These are phyloP conservation scores for Cryptosporidium baileyi DNA, from an alignment of 169 alveolate species.

Conservation along the genomic window DNA sequence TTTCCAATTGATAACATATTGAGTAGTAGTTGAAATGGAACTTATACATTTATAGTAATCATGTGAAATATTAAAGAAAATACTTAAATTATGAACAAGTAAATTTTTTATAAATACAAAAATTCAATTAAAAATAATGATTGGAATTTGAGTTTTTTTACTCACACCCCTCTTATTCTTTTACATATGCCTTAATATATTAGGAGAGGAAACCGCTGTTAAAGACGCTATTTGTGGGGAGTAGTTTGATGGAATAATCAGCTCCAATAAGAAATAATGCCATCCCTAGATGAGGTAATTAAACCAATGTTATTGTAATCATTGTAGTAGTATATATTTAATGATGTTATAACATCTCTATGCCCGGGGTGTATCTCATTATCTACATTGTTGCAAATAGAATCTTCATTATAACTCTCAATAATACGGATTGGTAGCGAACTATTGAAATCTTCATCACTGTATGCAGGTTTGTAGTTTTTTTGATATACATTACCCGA, in stretches of 20 bases:
- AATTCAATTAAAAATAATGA: too few species aligned
- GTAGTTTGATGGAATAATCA: too few species aligned
- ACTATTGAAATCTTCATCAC: not conserved
- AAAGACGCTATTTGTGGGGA: not conserved
- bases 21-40: too few species aligned
- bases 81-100: too few species aligned
- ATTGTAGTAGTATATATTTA: not conserved
- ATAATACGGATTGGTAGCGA: not conserved
- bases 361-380: not conserved
- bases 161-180: too few species aligned
- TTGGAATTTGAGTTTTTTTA: too few species aligned
- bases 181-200: too few species aligned
- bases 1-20: too few species aligned
- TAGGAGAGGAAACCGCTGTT: too few species aligned
- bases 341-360: conserved; percentile 24
- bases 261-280: conserved; percentile 59
- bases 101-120: too few species aligned
- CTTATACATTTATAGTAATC: too few species aligned
- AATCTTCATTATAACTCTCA: not conserved
- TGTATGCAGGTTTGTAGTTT: not conserved
- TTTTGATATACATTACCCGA: conserved; percentile 37
- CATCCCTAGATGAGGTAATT: conserved; percentile 61
- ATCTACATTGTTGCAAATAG: not conserved
- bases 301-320: conserved; percentile 2
- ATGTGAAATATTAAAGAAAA: too few species aligned